Conservation (phyloP, 2,329 filamentous ascomycete species). For the Fusarium tupiense region DNA sequence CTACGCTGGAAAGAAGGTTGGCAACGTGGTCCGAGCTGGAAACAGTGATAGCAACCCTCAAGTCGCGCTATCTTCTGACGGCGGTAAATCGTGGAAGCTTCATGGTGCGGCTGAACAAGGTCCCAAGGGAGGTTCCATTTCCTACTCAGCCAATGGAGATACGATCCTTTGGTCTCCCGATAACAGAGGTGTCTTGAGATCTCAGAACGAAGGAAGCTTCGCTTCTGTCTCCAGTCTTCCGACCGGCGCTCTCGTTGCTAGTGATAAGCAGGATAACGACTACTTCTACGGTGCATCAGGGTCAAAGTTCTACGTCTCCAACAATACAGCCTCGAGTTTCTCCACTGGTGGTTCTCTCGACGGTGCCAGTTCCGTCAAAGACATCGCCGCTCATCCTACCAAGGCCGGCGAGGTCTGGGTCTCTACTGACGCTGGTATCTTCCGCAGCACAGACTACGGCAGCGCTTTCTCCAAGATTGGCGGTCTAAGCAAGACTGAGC, state of each 20-base stretch:
- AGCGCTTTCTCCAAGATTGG: constrained; percentile 55
- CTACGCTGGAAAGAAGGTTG: constrained; percentile 57
- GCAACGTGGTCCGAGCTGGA: constrained; percentile 61
- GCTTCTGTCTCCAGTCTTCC: constrained; percentile 56
- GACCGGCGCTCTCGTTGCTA: constrained; percentile 58
- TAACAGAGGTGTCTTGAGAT: constrained; percentile 53
- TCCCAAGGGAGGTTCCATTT: constrained; percentile 57
- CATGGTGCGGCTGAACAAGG: constrained; percentile 58
- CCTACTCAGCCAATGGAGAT: constrained; percentile 61
- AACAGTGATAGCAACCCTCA: constrained; percentile 55
- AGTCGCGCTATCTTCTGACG: constrained; percentile 60
- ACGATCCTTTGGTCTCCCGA: constrained; percentile 59
- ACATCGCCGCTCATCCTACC: constrained; percentile 65
- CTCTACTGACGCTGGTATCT: constrained; percentile 64
- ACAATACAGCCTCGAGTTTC: constrained; percentile 59
- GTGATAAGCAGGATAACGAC: constrained; percentile 63
- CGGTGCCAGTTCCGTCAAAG: constrained; percentile 59
- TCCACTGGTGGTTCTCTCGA: constrained; percentile 49
- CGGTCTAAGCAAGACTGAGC: constrained; percentile 51
- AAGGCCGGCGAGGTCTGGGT: constrained; percentile 69
- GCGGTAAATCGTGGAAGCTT: constrained; percentile 60
- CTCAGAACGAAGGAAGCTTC: constrained; percentile 55
- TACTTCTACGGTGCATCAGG: constrained; percentile 63
- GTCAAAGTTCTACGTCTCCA: constrained; percentile 61
- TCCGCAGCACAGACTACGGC: constrained; percentile 63